Evolutionary conservation across 106 monocot genomes (phyloP), one percentile per base, ranked within the genome.

Genomic region (Chionographis japonica): DNA sequence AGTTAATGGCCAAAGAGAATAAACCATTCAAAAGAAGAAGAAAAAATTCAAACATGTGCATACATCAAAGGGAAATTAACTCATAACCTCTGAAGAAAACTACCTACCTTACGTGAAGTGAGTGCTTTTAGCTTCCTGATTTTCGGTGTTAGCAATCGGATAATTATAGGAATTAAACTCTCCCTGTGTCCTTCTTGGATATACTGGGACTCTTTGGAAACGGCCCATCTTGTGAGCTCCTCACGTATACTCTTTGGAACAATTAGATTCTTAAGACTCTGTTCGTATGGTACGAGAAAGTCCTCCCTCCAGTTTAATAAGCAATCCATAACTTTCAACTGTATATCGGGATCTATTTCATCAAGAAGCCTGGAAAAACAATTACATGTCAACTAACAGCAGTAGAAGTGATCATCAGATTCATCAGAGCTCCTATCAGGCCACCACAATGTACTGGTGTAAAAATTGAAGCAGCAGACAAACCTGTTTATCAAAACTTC

Each of bases 251-350:
- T 83, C 55, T 89, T 92, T n/a, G 79, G 63, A 40, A 61, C 58
- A 3, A 90, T 64, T 9, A 98, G 62, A 62, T 87, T 87, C 52
- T 71, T 89, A 18, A 98, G 77, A 87, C 90, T 80, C 53, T 85
- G 68, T 16, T 59, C 69, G 68, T 98, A 92, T 74, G 90, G 92
- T n/a, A 80, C 58, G 54, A 98, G 62, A 73, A 68, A 98, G 40
- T 87, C 92, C 56, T 98, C 87, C 75, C 81, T 98, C 92, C 92
- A 98, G 65, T 87, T 92, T 66, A 92, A 65, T 52, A 98, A 70
- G 63, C 97, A 98, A 59, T 98, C 89, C 41, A 98, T 58, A 76
- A 83, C 92, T 75, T 81, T 86, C 61, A 81, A 50, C 62, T 98
- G 97, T 52, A 90, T 71, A 65, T 83, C 80, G 49, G 97, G 62